Base-by-base conservation (phyloP, 139 green algal genomes). In the Chlorella sp. region DNA sequence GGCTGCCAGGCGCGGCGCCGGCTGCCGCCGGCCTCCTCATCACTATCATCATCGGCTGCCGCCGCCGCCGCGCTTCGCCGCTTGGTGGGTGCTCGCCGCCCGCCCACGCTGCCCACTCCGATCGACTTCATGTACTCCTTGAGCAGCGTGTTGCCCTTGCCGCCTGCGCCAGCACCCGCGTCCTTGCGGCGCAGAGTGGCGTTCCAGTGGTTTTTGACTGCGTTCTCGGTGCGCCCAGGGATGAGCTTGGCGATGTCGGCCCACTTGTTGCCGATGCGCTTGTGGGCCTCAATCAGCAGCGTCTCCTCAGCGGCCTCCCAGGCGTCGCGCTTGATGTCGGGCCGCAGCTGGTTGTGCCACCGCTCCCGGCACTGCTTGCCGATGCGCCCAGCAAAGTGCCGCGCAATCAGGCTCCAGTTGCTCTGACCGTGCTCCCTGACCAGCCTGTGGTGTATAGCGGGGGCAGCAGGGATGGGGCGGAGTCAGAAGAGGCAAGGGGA, bases 161-260 rank as follows among this genome's bases (percentile, higher is more conserved):
- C 72, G 38, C 34, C 56, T 28, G 38, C 30, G 36, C 60, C 28
- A 39, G 13, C 16, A 26, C n/a, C 62, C 47, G 23, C 30, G 73
- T 87, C 83, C 73, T 88, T 91, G 65, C 87, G 88, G 57, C 86
- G 85, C 68, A 95, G 57, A 30, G 90, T 96, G 55, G 87, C 86
- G 80, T 96, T 94, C 94, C 94, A 97, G 90, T 95, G 93, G 89
- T 96, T 96, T 78, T 96, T 97, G 28, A 97, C 94, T 25, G 94
- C 89, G 72, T 96, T 97, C 87, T 97, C 94, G 7, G 94, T 96
- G 47, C 88, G 86, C 7, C 94, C 94, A 1, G 89, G 88, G 56
- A 98, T 81, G 57, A 88, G 67, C 67, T 91, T 85, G 20, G 94
- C 93, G 34, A 97, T 94, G 68, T 92, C 85, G 0, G 94, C 92